A percentile compares a stretch with the other conserved stretches of the same genome.
Conservation (phyloP, 306 rosid genomes). For the Cajanus cajan region DNA sequence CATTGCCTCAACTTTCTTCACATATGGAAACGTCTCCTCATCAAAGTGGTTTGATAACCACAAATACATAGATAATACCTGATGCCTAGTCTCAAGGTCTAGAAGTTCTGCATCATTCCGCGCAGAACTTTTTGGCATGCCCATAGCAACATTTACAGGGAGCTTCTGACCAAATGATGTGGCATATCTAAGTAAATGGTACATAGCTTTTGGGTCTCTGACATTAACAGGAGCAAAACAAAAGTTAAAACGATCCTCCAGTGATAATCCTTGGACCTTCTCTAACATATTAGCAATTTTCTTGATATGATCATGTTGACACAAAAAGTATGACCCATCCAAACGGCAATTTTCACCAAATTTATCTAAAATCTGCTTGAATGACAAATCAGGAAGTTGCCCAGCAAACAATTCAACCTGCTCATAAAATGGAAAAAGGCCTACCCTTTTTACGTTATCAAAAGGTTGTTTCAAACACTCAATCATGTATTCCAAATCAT, state of each 20-base stretch:
- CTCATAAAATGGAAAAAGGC: constrained; percentile 78
- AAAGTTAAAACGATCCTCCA: constrained; percentile 82
- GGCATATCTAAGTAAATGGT: constrained; percentile 81
- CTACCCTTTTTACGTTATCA: constrained; percentile 63
- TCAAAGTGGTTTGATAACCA: constrained; percentile 86
- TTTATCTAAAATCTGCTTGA: constrained; percentile 62
- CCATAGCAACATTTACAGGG: constrained; percentile 82
- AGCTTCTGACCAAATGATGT: constrained; percentile 59
- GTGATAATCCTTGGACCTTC: constrained; percentile 65
- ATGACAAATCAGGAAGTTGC: constrained; percentile 52
- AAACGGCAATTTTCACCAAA: constrained; percentile 75
- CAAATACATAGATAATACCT: constrained; percentile 78
- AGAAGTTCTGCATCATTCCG: constrained; percentile 74
- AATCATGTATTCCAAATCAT: constrained; percentile 84
- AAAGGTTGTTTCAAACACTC: constrained; percentile 90
- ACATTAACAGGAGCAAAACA: constrained; percentile 91
- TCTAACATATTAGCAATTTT: constrained; percentile 92
- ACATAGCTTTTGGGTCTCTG: constrained; percentile 88
- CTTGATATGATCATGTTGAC: constrained; percentile 73
- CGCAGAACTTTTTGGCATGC: constrained; percentile 76
- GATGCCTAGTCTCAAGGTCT: constrained; percentile 92
- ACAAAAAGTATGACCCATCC: constrained; percentile 82
- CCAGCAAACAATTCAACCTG: constrained; percentile 87
- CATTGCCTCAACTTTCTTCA: constrained; percentile 75
- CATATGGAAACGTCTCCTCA: constrained; percentile 69